These are phyloP conservation scores for Pyricularia grisea DNA, from an alignment of 2,329 filamentous ascomycete genomes.

Conservation along the genomic window DNA sequence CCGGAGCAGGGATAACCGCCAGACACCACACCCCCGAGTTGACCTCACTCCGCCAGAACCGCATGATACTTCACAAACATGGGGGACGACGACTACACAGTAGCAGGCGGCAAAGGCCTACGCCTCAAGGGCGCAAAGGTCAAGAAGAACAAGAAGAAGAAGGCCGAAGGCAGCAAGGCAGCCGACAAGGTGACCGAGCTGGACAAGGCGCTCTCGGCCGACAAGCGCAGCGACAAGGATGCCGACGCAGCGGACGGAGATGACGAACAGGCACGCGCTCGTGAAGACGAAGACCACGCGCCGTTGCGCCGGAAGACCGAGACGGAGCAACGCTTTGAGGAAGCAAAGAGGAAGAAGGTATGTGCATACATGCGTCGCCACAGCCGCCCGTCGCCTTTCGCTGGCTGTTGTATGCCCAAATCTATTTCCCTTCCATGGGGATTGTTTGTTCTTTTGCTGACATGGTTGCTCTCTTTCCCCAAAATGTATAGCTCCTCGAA, in stretches of 20 bases:
- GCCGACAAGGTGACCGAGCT: slow-evolving; percentile 31
- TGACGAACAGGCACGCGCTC: slow-evolving; percentile 14
- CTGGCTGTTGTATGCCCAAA: not conserved
- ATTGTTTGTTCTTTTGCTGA: not conserved
- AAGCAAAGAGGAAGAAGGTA: slow-evolving; percentile 72
- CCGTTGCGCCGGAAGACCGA: slow-evolving; percentile 59
- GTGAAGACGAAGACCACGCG: not conserved
- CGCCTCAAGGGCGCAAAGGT: slow-evolving; percentile 73
- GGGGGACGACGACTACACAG: slow-evolving; percentile 66
- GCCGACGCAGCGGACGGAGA: slow-evolving; percentile 19
- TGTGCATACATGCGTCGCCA: slow-evolving; percentile 19
- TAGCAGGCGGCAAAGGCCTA: slow-evolving; percentile 61
- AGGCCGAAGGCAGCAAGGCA: slow-evolving; percentile 19
- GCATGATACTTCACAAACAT: slow-evolving; percentile 30
- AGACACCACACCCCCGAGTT: not conserved
- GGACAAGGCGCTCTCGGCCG: slow-evolving; percentile 32
- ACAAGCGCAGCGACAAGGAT: slow-evolving; percentile 8
- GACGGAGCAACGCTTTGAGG: slow-evolving; percentile 71
- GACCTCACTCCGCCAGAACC: not conserved
- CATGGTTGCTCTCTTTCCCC: not conserved
- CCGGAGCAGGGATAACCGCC: not conserved
- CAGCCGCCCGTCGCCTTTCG: not conserved
- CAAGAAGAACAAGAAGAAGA: slow-evolving; percentile 59
- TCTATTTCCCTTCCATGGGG: not conserved
- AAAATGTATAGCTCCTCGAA: slow-evolving; percentile 58